phyloP scores from a whole-genome alignment of 768 basidiomycete genomes.

The Suillus alpinus region DNA sequence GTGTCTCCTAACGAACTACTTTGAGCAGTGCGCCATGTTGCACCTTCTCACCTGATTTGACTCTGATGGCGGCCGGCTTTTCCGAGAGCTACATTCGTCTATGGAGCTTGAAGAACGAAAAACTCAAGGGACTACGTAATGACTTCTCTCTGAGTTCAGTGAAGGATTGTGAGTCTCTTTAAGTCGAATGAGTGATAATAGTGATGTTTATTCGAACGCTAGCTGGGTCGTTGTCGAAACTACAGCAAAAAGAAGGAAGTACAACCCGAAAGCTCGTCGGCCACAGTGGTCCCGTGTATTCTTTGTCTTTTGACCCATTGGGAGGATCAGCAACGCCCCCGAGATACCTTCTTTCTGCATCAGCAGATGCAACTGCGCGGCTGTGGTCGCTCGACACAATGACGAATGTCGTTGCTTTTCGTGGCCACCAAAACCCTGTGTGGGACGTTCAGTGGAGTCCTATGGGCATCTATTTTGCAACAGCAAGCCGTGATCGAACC shows the following conservation, averaged over 20 bases:
- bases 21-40: constrained; percentile 71
- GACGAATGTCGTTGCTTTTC: constrained; percentile 89
- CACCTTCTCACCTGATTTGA: constrained; percentile 86
- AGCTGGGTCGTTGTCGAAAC: constrained; percentile 59
- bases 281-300: constrained; percentile 95
- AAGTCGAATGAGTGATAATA: background rate
- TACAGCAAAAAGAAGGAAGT: constrained; percentile 73
- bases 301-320: constrained; percentile 89
- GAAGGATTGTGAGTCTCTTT: constrained; percentile 59
- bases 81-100: constrained; percentile 92
- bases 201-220: background rate
- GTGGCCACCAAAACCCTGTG: constrained; percentile 94
- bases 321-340: constrained; percentile 85
- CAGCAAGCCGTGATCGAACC: constrained; percentile 89
- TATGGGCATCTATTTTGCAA: constrained; percentile 97
- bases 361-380: constrained; percentile 87
- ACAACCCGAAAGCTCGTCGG: constrained; percentile 94
- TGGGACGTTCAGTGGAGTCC: constrained; percentile 99
- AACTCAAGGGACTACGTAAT: constrained; percentile 70
- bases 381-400: constrained; percentile 96
- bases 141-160: constrained; percentile 68
- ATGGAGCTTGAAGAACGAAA: constrained; percentile 94
- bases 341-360: constrained; percentile 84
- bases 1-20: constrained; percentile 7
- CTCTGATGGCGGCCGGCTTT: constrained; percentile 92